Conservation (phyloP, 2,329 filamentous ascomycete genomes). For the Alternaria dauci region DNA sequence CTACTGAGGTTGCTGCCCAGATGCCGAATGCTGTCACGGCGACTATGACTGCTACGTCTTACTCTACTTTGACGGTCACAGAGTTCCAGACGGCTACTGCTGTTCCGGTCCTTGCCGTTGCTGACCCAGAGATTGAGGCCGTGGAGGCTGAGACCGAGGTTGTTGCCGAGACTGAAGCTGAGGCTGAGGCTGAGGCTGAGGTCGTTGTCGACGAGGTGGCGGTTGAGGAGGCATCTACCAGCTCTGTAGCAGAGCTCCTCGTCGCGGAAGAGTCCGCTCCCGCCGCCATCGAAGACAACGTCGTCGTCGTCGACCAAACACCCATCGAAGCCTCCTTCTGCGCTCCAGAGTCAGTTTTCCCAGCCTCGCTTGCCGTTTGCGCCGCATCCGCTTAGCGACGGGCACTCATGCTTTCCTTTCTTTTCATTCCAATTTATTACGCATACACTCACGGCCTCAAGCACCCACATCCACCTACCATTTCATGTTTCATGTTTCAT, state of each 20-base stretch:
- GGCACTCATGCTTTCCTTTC: neutral
- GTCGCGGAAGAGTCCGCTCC: neutral
- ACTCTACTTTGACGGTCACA: constrained; percentile 41
- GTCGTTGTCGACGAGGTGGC: neutral
- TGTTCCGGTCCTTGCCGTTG: neutral
- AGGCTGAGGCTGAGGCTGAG: neutral
- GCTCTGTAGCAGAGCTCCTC: neutral
- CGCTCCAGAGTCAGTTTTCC: constrained; percentile 3
- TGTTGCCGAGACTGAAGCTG: neutral
- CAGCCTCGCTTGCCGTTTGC: constrained; percentile 1
- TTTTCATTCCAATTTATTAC: neutral
- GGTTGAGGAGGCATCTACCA: neutral
- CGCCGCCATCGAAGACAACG: neutral
- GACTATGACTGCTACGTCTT: constrained; percentile 36
- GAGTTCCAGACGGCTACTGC: constrained; percentile 22
- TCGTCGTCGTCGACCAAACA: neutral
- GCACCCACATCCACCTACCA: neutral
- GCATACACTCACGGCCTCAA: neutral
- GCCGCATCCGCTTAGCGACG: neutral
- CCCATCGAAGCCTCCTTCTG: constrained; percentile 1
- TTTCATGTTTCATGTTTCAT: constrained; percentile 8
- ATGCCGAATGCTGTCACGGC: constrained; percentile 30
- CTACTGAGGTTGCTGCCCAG: neutral
- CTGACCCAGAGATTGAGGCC: neutral
- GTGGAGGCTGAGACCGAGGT: neutral